Percentiles rank a stretch among this genome's conserved stretches.
These are phyloP conservation scores for Vigna angularis DNA, from an alignment of 306 rosid species.

Conservation along the genomic window DNA sequence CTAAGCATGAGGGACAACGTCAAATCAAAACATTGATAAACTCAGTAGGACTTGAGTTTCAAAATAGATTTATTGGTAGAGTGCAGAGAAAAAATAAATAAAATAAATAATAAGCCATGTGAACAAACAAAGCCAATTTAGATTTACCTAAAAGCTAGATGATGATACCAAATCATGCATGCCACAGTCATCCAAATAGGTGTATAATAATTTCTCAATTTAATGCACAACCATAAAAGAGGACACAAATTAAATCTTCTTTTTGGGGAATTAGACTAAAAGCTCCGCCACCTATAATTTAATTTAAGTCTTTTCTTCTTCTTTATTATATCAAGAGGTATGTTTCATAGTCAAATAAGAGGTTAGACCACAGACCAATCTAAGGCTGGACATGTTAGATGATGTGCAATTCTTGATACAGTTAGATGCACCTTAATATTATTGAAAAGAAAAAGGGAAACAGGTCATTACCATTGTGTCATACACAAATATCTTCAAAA, in stretches of 20 bases:
- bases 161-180: background rate
- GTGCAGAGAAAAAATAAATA: background rate
- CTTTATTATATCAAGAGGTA: background rate
- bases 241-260: background rate
- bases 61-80: too few species aligned
- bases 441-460: background rate
- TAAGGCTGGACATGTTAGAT: background rate
- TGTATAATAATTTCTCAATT: background rate
- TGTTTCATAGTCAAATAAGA: background rate
- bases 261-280: background rate
- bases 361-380: background rate
- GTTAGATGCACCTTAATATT: background rate
- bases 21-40: too few species aligned
- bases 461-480: conserved; percentile 40
- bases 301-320: background rate
- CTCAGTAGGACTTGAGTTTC: too few species aligned
- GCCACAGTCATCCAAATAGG: background rate
- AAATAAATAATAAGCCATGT: background rate
- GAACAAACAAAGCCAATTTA: background rate
- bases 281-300: conserved; percentile 7
- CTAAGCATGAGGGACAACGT: too few species aligned
- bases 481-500: conserved; percentile 14
- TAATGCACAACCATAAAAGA: background rate
- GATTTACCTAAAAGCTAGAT: background rate
- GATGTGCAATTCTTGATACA: background rate